These are phyloP conservation scores for Trichoderma endophyticum DNA, from an alignment of 2,329 filamentous ascomycete genomes.

Conservation along the genomic window DNA sequence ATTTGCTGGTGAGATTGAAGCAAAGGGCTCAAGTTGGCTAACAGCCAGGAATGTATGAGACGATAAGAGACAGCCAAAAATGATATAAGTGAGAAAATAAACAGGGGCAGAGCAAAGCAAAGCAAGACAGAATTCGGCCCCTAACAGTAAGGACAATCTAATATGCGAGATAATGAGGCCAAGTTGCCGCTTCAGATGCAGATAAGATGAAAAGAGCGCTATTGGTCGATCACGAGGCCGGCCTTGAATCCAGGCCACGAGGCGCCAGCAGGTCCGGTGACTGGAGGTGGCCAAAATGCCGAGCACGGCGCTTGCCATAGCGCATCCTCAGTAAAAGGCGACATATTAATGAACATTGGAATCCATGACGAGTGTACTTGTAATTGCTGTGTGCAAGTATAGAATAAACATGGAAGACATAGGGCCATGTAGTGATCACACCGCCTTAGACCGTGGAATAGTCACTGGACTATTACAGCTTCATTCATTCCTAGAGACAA, in stretches of 20 bases:
- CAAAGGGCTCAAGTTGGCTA: background rate
- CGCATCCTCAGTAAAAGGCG: background rate
- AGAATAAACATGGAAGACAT: background rate
- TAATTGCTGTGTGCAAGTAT: background rate
- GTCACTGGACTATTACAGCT: background rate
- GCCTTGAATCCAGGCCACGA: slow-evolving; percentile 16
- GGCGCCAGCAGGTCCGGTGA: slow-evolving; percentile 13
- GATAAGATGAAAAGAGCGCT: slow-evolving; percentile 14
- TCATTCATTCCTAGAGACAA: background rate
- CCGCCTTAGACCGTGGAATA: background rate
- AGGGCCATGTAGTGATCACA: background rate
- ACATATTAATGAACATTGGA: too few species aligned
- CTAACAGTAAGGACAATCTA: background rate
- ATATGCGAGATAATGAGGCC: slow-evolving; percentile 1
- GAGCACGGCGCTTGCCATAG: background rate
- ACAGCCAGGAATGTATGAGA: background rate
- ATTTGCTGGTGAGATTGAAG: background rate
- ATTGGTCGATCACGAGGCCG: slow-evolving; percentile 18
- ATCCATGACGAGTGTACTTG: background rate
- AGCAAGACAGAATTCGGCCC: background rate
- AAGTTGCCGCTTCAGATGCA: background rate
- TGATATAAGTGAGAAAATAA: background rate
- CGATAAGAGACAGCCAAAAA: background rate
- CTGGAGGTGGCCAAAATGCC: slow-evolving; percentile 4
- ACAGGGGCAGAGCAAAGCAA: background rate